phyloP scores from a whole-genome alignment of 2,329 filamentous ascomycete species.

The Nigrospora oryzae region DNA sequence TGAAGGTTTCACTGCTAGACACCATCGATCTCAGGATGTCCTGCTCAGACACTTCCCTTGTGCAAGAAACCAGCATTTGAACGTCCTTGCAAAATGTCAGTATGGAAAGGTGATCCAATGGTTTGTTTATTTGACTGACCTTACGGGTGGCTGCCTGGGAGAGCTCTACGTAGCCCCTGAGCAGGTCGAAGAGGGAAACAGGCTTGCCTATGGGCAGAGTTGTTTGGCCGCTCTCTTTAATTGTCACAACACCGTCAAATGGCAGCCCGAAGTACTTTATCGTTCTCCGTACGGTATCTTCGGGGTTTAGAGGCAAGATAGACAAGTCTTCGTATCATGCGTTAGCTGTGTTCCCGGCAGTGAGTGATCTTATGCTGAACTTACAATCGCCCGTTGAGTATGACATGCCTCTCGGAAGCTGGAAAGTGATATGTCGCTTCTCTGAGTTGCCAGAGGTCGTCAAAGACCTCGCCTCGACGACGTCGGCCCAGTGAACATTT shows the following conservation, averaged over 20 bases:
- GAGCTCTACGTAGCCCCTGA: constrained; percentile 12
- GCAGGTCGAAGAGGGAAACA: constrained; percentile 14
- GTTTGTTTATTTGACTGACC: not conserved
- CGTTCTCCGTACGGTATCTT: constrained; percentile 41
- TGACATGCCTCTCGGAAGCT: constrained; percentile 40
- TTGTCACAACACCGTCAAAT: constrained; percentile 47
- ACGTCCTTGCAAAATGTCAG: constrained; percentile 1
- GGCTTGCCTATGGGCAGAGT: constrained; percentile 26
- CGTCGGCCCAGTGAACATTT: constrained; percentile 35
- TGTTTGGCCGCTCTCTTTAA: constrained; percentile 28
- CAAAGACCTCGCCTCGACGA: constrained; percentile 33
- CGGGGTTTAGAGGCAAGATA: constrained; percentile 49
- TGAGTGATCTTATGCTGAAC: not conserved
- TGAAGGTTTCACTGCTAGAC: constrained; percentile 16
- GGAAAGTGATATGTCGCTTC: constrained; percentile 41
- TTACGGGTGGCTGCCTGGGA: constrained; percentile 10
- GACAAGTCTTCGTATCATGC: constrained; percentile 31
- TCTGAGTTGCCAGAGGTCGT: constrained; percentile 30
- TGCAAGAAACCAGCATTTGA: constrained; percentile 2
- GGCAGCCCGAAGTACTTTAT: constrained; percentile 48
- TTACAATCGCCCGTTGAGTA: constrained; percentile 51
- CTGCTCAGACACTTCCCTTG: constrained; percentile 6
- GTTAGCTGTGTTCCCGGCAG: too few species aligned
- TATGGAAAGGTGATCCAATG: not conserved
- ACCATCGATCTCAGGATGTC: constrained; percentile 1